A percentile compares a stretch with the other conserved stretches of the same genome.
phyloP scores from a whole-genome alignment of 2,329 filamentous ascomycete species.

The Chaetomiaceae sp. region DNA sequence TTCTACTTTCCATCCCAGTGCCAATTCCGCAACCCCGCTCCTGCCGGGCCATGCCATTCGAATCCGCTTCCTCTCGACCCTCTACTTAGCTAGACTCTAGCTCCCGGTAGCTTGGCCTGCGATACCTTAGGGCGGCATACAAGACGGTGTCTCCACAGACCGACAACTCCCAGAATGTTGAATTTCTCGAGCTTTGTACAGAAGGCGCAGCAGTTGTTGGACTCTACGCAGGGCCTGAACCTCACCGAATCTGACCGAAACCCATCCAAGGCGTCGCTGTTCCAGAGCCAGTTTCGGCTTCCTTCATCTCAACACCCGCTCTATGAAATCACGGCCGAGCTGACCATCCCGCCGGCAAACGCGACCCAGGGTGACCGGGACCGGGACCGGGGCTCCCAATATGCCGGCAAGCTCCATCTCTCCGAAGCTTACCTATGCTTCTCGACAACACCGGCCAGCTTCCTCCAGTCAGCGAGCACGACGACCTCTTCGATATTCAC shows the following conservation, averaged over 20 bases:
- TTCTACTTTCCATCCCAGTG: background rate
- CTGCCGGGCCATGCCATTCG: conserved; percentile 6
- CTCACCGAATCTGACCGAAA: conserved; percentile 71
- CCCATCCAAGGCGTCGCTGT: conserved; percentile 86
- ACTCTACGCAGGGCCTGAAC: conserved; percentile 73
- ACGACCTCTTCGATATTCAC: conserved; percentile 80
- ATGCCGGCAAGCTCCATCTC: conserved; percentile 86
- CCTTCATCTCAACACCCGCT: conserved; percentile 88
- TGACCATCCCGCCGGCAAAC: conserved; percentile 76
- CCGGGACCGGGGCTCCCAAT: conserved; percentile 74
- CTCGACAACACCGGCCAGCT: conserved; percentile 87
- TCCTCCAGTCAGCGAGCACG: conserved; percentile 72
- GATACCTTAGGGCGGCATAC: conserved; percentile 12
- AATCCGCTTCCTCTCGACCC: background rate
- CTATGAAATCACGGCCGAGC: conserved; percentile 93
- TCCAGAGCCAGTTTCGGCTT: conserved; percentile 94
- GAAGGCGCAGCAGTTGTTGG: conserved; percentile 92
- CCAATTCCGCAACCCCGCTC: background rate
- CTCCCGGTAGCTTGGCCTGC: background rate
- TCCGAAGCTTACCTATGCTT: conserved; percentile 96
- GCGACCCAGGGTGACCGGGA: conserved; percentile 66
- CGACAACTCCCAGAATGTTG: conserved; percentile 46
- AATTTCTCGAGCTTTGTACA: conserved; percentile 77
- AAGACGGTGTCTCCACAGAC: conserved; percentile 20
- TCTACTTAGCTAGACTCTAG: background rate